Percentiles rank a stretch among this genome's conserved stretches.
These are phyloP conservation scores for Phialophora verrucosa DNA, from an alignment of 2,329 filamentous ascomycete genomes.

Conservation along the genomic window DNA sequence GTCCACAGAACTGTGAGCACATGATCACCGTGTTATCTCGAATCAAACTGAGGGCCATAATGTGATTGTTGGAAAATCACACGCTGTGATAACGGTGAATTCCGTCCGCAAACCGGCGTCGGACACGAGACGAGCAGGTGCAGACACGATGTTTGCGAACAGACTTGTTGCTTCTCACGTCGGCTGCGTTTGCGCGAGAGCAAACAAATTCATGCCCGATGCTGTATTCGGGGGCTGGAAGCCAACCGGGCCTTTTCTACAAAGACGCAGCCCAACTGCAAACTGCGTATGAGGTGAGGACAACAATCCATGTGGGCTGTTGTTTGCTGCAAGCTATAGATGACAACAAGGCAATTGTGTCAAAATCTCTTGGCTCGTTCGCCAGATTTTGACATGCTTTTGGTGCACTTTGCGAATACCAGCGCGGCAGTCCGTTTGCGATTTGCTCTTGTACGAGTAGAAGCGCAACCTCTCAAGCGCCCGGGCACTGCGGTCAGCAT, in stretches of 20 bases:
- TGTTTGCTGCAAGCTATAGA: conserved; percentile 8
- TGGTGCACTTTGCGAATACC: neutral
- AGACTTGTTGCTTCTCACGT: neutral
- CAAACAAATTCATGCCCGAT: conserved; percentile 2
- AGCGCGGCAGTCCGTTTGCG: conserved; percentile 4
- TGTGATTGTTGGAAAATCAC: neutral
- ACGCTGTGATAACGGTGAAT: conserved; percentile 14
- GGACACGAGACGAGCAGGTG: conserved; percentile 1
- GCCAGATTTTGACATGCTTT: neutral
- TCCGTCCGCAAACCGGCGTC: conserved; percentile 8
- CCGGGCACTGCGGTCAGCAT: conserved; percentile 7
- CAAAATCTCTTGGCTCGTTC: conserved; percentile 4
- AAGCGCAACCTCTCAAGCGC: conserved; percentile 4
- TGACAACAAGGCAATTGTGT: conserved; percentile 14
- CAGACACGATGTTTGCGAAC: conserved; percentile 16
- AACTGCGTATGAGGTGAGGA: conserved; percentile 9
- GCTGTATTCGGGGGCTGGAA: conserved; percentile 12
- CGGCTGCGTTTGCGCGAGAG: neutral
- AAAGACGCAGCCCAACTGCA: neutral
- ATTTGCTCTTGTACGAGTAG: neutral
- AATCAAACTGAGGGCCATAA: neutral
- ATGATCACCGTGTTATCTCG: conserved; percentile 15
- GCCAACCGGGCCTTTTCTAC: neutral
- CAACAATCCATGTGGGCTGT: neutral
- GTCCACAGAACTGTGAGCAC: conserved; percentile 6